These are phyloP conservation scores for Tylopilus balloui DNA, from an alignment of 768 basidiomycete genomes.

Conservation along the genomic window DNA sequence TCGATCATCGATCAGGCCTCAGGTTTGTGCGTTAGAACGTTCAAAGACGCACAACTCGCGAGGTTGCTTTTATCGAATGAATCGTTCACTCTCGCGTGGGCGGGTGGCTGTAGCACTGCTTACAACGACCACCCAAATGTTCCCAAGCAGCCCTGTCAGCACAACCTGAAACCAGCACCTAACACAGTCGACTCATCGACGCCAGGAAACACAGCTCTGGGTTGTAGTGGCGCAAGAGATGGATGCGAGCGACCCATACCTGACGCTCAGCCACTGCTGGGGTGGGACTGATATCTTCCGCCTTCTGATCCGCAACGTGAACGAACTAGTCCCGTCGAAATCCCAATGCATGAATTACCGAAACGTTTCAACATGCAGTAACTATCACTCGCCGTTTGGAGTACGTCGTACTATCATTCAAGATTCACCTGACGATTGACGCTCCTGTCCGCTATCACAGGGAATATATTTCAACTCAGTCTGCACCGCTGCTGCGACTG, in stretches of 20 bases:
- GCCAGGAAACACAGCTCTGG: neutral
- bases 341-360: neutral
- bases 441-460: neutral
- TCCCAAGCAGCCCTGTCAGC: neutral
- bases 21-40: neutral
- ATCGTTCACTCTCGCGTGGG: neutral
- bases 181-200: neutral
- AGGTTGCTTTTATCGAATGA: neutral
- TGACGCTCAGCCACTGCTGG: slow-evolving; percentile 1
- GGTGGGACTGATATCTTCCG: neutral
- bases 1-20: too few species aligned
- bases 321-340: neutral
- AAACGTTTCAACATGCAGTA: neutral
- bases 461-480: neutral
- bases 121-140: neutral
- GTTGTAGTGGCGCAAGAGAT: neutral
- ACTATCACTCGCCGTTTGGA: neutral
- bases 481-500: neutral
- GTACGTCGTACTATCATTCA: neutral
- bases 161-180: neutral
- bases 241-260: neutral
- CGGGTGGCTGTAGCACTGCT: neutral
- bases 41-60: neutral
- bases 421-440: neutral
- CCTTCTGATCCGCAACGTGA: neutral